Conservation (phyloP, 2,329 filamentous ascomycete species). For the Xylaria sp. region DNA sequence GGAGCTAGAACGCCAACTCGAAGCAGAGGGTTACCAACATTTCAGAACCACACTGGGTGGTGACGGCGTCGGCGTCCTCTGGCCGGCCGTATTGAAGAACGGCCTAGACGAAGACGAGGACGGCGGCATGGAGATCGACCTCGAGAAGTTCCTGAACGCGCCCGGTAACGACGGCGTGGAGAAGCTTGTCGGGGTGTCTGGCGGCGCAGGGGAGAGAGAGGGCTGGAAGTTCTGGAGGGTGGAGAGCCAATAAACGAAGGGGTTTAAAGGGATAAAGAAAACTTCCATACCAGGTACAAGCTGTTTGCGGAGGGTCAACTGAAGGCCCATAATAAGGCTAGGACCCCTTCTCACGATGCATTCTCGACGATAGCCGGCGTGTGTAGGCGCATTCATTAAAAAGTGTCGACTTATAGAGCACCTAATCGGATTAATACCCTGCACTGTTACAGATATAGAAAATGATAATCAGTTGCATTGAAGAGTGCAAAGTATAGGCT, state of each 20-base stretch:
- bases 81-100: conserved; percentile 88
- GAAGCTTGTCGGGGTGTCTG: conserved; percentile 78
- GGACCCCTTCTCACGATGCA: neutral
- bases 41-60: conserved; percentile 91
- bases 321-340: neutral
- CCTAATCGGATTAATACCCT: no score
- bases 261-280: neutral
- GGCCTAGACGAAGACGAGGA: conserved; percentile 75
- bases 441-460: no score
- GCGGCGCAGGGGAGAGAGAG: conserved; percentile 68
- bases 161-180: conserved; percentile 86
- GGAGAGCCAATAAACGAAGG: conserved; percentile 44
- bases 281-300: neutral
- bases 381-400: neutral
- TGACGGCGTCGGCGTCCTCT: conserved; percentile 91
- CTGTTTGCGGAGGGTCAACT: neutral
- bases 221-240: conserved; percentile 88
- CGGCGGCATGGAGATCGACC: conserved; percentile 89
- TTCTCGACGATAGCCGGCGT: neutral
- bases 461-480: neutral
- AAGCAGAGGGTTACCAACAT: conserved; percentile 74
- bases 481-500: neutral
- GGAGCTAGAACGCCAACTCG: conserved; percentile 66
- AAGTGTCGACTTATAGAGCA: neutral
- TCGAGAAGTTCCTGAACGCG: conserved; percentile 80